Base-by-base conservation (phyloP, 1,284 basidiomycete species). In the Tilletia walkeri region DNA sequence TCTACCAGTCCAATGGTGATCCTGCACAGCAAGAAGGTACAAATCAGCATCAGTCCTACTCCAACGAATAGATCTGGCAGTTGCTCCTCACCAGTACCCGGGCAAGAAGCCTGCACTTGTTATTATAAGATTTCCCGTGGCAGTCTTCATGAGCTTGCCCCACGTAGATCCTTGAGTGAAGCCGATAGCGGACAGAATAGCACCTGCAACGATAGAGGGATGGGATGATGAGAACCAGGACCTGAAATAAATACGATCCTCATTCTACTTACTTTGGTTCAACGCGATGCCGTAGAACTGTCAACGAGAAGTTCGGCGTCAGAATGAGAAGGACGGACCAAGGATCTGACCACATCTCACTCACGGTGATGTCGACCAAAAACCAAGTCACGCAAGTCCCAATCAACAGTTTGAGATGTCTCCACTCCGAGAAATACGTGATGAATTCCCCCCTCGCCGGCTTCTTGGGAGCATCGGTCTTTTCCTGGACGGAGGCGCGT, bases 201-300 rank as follows among this genome's bases (percentile, higher is more conserved):
- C 89, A 65, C 88, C 41, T 45, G 41, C 6, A 45, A 45, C 9
- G 14, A 88, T 7, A 45, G 41, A 45, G 41, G 41, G 6, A 45
- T 45, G 6, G 41, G 14, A 45, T 14, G 41, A 9, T 7, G 41
- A 14, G 41, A 45, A 45, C 24, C 24, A 30, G 24, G 24, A 30
- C 24, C 24, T 30, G 24, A 30, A 30, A 30, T 1, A 30, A 30
- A 30, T 45, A 45, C 14, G 9, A 9, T 45, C 41, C 14, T 18
- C 9, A 54, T 9, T 7, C 30, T 7, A 45, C 41, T 45, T 14
- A 45, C 39, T 65, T 6, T 89, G 90, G 86, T 94, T 94, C 71
- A 93, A 87, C 70, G 91, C 90, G 83, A 92, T 87, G 70, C 91
- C 91, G 79, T 90, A 76, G 85, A 93, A 93, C 56, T 61, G 7